Evolutionary conservation across 2,329 filamentous ascomycete genomes (phyloP), one percentile per base, ranked within the genome.

Genomic region (Neoscytalidium dimidiatum): DNA sequence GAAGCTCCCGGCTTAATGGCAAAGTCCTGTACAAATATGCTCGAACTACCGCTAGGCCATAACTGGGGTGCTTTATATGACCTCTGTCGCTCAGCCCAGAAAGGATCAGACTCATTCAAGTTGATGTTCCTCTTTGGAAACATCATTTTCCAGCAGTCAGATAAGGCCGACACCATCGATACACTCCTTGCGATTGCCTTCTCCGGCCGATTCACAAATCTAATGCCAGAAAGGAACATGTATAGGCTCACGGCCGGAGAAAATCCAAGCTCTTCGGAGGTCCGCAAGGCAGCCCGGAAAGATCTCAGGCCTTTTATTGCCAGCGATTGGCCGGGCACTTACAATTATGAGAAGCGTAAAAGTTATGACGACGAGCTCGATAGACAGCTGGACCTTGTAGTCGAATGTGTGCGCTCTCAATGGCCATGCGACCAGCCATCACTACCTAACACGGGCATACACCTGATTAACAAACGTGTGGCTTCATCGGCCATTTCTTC

Each of bases 1-100:
- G 5, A 51, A 9, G 7, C 8, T 1, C 13, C n/a, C 8, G 9
- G 48, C 13, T 7, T 33, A 4, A 31, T 17, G 3, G 4, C 1
- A 2, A 3, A 9, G 21, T n/a, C 21, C 14, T 62, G 44, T 14
- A 51, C 11, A 6, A 44, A 51, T 11, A 31, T 62, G 8, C 49
- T 46, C 9, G 19, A 46, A n/a, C 44, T 64, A 9, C 48, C 33
- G 17, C 9, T 53, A 13, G 48, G n/a, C 0, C 17, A 14, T 9
- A 7, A 57, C 4, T 64, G 49, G 49, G 62, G 62, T 6, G 19
- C 49, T 1, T 6, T 64, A 13, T 57, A 64, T n/a, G 35, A 57
- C 8, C 19, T 64, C 14, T 64, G 62, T 5, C 51, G 41, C 13
- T n/a, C 9, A 4, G n/a, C 17, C 23, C 7, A 38, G n/a, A 31